Percentiles rank a stretch among this genome's conserved stretches.
phyloP scores from a whole-genome alignment of 352 stramenopile species.

The Globisporangium paroecandrum region DNA sequence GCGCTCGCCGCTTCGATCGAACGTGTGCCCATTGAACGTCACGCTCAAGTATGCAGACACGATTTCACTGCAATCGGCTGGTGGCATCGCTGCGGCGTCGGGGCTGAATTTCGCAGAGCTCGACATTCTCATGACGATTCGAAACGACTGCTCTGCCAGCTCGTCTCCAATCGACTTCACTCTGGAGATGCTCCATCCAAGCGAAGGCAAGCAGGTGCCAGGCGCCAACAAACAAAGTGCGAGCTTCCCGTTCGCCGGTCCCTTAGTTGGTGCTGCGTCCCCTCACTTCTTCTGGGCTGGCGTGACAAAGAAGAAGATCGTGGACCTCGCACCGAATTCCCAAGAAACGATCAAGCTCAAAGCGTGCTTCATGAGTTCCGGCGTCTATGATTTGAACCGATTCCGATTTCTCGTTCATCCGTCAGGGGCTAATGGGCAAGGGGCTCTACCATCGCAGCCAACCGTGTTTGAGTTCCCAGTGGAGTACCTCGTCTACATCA shows the following conservation, averaged over 20 bases:
- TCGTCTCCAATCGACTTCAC: conserved; percentile 71
- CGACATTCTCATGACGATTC: conserved; percentile 73
- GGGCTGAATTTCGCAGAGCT: conserved; percentile 50
- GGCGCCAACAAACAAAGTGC: background rate
- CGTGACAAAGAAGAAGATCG: conserved; percentile 67
- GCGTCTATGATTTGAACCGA: conserved; percentile 83
- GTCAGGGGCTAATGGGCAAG: no score
- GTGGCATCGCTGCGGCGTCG: conserved; percentile 1
- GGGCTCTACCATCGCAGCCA: conserved; percentile 15
- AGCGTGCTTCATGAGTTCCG: conserved; percentile 67
- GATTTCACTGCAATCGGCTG: background rate
- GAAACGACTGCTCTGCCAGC: conserved; percentile 51
- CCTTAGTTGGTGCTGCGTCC: conserved; percentile 22
- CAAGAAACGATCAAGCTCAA: conserved; percentile 51
- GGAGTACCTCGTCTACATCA: conserved; percentile 78
- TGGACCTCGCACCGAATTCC: conserved; percentile 43
- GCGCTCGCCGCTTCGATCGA: conserved; percentile 39
- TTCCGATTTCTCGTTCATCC: conserved; percentile 63
- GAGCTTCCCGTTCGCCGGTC: conserved; percentile 9
- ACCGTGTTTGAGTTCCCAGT: conserved; percentile 65
- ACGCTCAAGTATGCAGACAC: conserved; percentile 29
- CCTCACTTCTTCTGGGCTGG: conserved; percentile 82
- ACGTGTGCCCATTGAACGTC: conserved; percentile 64
- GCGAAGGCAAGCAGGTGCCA: conserved; percentile 49
- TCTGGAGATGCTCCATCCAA: conserved; percentile 72